Percentiles rank a stretch among this genome's conserved stretches.
Conservation (phyloP, 331 rosid species). For the Prunus yedoensis region DNA sequence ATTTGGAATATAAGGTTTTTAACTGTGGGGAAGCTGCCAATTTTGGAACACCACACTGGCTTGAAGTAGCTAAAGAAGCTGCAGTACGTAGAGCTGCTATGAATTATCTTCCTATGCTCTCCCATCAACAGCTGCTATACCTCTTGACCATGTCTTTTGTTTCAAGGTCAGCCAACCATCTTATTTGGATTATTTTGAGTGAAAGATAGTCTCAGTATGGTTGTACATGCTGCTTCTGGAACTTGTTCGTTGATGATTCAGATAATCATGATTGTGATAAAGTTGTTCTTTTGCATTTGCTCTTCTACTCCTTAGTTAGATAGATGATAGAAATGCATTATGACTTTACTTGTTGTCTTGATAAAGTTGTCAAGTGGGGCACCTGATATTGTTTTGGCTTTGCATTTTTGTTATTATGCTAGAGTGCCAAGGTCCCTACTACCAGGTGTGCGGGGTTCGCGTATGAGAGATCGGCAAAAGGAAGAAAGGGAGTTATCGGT, state of each 20-base stretch:
- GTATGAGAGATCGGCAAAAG: conserved; percentile 77
- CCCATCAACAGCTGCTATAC: conserved; percentile 96
- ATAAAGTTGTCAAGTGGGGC: conserved; percentile 7
- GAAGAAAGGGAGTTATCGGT: conserved; percentile 88
- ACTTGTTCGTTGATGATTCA: neutral
- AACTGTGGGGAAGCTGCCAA: conserved; percentile 99
- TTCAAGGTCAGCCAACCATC: conserved; percentile 59
- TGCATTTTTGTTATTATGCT: conserved; percentile 30
- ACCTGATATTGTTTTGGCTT: conserved; percentile 29
- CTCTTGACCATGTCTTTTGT: conserved; percentile 93
- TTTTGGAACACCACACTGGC: conserved; percentile 98
- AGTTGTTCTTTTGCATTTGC: neutral
- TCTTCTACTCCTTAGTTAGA: neutral
- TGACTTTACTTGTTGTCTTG: conserved; percentile 13
- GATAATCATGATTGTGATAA: neutral
- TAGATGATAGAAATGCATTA: neutral
- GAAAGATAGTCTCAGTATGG: neutral
- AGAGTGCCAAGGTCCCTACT: conserved; percentile 90
- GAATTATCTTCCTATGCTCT: conserved; percentile 99
- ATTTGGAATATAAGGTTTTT: conserved; percentile 54
- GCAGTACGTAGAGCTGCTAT: conserved; percentile 97
- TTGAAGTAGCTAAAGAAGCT: conserved; percentile 91
- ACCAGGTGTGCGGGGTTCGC: conserved; percentile 96
- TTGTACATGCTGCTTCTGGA: conserved; percentile 5
- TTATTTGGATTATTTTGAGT: neutral